Conservation (phyloP, 805 yeast species). For the Cyberlindnera mississippiensis region DNA sequence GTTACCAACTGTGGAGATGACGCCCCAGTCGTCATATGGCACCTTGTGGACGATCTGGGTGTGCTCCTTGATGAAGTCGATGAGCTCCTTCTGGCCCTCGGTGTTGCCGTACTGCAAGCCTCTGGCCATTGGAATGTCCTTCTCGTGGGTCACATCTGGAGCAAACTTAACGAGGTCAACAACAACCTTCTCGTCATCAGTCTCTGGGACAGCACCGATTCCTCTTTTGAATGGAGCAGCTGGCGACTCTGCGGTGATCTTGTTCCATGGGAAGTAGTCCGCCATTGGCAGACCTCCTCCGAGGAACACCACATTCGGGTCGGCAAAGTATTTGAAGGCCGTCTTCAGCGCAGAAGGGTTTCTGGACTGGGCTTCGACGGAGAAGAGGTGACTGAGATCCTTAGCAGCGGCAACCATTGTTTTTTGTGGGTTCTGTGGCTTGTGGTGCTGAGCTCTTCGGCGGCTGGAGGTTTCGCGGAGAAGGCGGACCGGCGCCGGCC, state of each 20-base stretch:
- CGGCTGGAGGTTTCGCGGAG: not conserved
- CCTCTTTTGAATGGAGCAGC: conserved; percentile 78
- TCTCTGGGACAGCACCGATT: conserved; percentile 55
- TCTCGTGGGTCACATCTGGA: conserved; percentile 38
- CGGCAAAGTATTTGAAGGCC: conserved; percentile 71
- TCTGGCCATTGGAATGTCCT: conserved; percentile 69
- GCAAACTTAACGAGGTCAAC: conserved; percentile 40
- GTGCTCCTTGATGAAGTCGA: conserved; percentile 71
- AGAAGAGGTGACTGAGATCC: conserved; percentile 71
- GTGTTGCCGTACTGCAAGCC: conserved; percentile 92
- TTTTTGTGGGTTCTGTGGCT: not conserved
- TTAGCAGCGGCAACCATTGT: conserved; percentile 41
- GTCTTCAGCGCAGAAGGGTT: conserved; percentile 75
- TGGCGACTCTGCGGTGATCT: conserved; percentile 65
- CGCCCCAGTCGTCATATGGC: conserved; percentile 66
- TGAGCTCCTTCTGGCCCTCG: conserved; percentile 72
- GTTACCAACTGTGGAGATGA: conserved; percentile 72
- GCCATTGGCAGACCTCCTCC: conserved; percentile 96
- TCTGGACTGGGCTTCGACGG: conserved; percentile 76
- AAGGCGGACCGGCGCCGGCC: not conserved
- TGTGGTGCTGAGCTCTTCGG: no score
- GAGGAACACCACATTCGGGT: conserved; percentile 77
- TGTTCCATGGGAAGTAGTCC: conserved; percentile 89
- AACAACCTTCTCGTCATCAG: conserved; percentile 34
- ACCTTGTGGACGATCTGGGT: conserved; percentile 46